A percentile compares a stretch with the other conserved stretches of the same genome.
Evolutionary conservation across 768 basidiomycete species (phyloP).

Genomic region (Suillus hirtellus): DNA sequence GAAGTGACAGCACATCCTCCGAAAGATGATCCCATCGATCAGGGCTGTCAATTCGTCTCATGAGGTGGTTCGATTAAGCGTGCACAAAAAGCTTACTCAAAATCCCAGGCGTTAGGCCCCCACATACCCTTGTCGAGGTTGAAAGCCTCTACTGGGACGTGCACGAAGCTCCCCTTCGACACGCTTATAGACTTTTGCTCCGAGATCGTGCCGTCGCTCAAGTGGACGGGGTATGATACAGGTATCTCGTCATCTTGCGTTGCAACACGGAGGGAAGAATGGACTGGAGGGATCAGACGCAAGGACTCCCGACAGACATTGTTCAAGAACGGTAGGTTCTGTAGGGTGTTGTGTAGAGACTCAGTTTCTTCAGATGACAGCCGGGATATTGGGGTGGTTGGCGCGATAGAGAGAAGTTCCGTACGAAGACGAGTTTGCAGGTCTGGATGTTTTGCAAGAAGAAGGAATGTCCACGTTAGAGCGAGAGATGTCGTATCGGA

Average conservation of each 20-base stretch:
- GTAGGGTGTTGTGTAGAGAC: conserved; percentile 55
- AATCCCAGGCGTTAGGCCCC: conserved; percentile 82
- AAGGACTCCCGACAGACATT: conserved; percentile 76
- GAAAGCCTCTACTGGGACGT: conserved; percentile 78
- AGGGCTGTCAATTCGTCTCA: conserved; percentile 46
- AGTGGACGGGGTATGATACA: conserved; percentile 60
- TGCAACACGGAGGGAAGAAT: conserved; percentile 79
- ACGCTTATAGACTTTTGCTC: conserved; percentile 48
- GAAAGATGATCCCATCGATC: conserved; percentile 82
- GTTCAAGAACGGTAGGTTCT: conserved; percentile 68
- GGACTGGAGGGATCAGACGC: conserved; percentile 78
- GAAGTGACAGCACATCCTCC: conserved; percentile 61
- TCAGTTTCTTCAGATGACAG: conserved; percentile 66
- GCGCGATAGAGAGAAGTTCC: conserved; percentile 57
- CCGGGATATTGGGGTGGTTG: conserved; percentile 40
- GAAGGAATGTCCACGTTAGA: conserved; percentile 80
- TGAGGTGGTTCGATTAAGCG: neutral
- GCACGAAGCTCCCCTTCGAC: conserved; percentile 71
- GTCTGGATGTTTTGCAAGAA: conserved; percentile 66
- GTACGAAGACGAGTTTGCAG: conserved; percentile 70
- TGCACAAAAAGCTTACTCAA: conserved; percentile 51
- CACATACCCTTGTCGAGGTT: conserved; percentile 77
- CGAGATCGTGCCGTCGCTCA: conserved; percentile 45
- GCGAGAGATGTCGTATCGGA: conserved; percentile 85
- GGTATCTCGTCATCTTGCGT: conserved; percentile 79